Conservation (phyloP, 1,284 basidiomycete species). For the Xerocomus minutiporus region DNA sequence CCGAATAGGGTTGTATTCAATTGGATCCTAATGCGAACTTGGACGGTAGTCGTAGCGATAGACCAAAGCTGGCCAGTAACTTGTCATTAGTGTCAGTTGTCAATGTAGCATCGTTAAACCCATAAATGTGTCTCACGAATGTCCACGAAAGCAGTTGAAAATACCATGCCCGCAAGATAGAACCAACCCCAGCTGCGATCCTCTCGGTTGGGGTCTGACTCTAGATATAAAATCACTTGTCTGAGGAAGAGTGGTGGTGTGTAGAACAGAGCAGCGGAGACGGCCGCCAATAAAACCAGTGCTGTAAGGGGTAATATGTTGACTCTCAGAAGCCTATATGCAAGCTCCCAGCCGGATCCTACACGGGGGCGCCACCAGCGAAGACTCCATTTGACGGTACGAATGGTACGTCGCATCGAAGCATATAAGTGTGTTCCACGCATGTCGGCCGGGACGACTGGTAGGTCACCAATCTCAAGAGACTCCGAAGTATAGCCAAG, state of each 20-base stretch:
- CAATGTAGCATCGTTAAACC: not conserved
- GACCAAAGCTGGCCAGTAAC: slow-evolving; percentile 61
- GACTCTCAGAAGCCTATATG: slow-evolving; percentile 52
- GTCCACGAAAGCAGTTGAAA: slow-evolving; percentile 56
- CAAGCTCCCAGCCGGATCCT: slow-evolving; percentile 62
- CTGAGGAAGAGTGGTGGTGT: slow-evolving; percentile 73
- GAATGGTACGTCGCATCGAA: slow-evolving; percentile 35
- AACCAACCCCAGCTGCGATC: slow-evolving; percentile 70
- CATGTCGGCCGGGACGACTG: slow-evolving; percentile 70
- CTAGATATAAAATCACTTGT: slow-evolving; percentile 69
- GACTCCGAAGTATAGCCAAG: slow-evolving; percentile 69
- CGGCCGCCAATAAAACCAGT: slow-evolving; percentile 54
- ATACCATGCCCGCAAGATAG: slow-evolving; percentile 67
- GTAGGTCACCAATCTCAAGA: slow-evolving; percentile 82
- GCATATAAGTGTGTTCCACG: slow-evolving; percentile 56
- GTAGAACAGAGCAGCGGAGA: slow-evolving; percentile 72
- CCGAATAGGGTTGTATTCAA: slow-evolving; percentile 84
- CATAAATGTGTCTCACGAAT: slow-evolving; percentile 42
- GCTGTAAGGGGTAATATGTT: slow-evolving; percentile 42
- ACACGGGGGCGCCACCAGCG: slow-evolving; percentile 33
- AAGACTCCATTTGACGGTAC: slow-evolving; percentile 36
- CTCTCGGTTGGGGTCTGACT: slow-evolving; percentile 52
- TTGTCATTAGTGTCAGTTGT: slow-evolving; percentile 12
- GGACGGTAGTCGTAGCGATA: slow-evolving; percentile 65
- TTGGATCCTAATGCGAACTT: slow-evolving; percentile 73